Evolutionary conservation across 768 basidiomycete species (phyloP).

Genomic region (Coprinopsis marcescibilis): DNA sequence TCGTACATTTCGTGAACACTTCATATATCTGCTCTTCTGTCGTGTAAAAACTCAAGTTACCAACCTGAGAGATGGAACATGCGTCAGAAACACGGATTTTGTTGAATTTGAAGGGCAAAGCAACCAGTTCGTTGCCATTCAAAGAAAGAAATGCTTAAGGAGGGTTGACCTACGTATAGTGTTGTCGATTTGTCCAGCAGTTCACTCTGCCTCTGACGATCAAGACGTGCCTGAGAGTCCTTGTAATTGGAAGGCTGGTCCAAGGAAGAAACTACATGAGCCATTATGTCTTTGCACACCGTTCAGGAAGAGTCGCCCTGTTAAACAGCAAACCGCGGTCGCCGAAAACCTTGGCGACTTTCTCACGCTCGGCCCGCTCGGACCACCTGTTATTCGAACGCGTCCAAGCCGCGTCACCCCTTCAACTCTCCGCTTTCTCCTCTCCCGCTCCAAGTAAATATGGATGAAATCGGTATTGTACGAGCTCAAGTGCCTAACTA

Average conservation of each 20-base stretch:
- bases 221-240: conserved; percentile 81
- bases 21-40: conserved; percentile 97
- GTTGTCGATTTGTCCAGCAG: conserved; percentile 82
- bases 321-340: conserved; percentile 6
- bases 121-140: too few relatives aligned
- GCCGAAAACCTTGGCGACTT: conserved; percentile 1
- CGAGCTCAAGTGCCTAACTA: conserved; percentile 12
- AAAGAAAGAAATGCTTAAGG: too few relatives aligned
- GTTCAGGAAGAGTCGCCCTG: too few relatives aligned
- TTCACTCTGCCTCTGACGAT: conserved; percentile 74
- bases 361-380: conserved; percentile 7
- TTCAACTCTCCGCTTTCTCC: conserved; percentile 19
- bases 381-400: conserved; percentile 10
- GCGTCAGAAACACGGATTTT: too few relatives aligned
- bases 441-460: conserved; percentile 30
- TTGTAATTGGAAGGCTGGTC: conserved; percentile 98
- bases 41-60: conserved; percentile 90
- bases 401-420: conserved; percentile 38
- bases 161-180: conserved; percentile 80
- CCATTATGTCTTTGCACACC: conserved; percentile 42
- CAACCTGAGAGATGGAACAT: conserved; percentile 65
- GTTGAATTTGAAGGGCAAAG: too few relatives aligned
- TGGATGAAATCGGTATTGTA: conserved; percentile 90
- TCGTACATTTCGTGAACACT: conserved; percentile 86
- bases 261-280: conserved; percentile 77